Evolutionary conservation across 495 filamentous ascomycete genomes (phyloP).

Genomic region (Hyaloscypha variabilis): DNA sequence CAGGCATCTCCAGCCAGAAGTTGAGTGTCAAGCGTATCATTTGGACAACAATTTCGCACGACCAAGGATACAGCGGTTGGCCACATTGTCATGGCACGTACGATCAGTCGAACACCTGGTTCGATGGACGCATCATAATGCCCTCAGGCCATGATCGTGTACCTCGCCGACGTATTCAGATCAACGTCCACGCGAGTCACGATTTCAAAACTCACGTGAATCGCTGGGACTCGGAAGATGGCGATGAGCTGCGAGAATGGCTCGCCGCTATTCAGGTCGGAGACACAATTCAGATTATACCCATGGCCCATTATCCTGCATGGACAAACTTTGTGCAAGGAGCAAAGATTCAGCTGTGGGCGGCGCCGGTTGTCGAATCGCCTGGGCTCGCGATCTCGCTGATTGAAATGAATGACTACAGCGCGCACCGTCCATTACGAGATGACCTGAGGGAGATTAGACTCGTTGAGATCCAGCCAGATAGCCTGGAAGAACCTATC

Average conservation of each 20-base stretch:
- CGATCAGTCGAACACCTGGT: not conserved
- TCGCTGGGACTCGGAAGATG: not conserved
- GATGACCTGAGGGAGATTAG: not conserved
- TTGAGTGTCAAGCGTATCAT: not conserved
- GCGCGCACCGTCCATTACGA: not conserved
- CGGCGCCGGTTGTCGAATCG: not conserved
- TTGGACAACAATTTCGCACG: not conserved
- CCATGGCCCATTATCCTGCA: not conserved
- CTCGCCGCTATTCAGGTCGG: not conserved
- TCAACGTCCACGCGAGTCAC: not conserved
- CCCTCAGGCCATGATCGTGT: not conserved
- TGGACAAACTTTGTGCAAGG: not conserved
- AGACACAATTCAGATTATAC: not conserved
- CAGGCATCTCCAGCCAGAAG: not conserved
- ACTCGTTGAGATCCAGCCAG: not conserved
- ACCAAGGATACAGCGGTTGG: not conserved
- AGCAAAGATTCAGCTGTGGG: conserved; percentile 1
- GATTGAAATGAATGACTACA: not conserved
- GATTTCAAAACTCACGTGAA: not conserved
- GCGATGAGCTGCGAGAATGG: not conserved
- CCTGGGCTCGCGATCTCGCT: not conserved
- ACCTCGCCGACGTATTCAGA: not conserved
- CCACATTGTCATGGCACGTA: not conserved
- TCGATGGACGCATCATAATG: not conserved
- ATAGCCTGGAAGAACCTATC: not conserved